Percentiles rank a stretch among this genome's conserved stretches.
These are phyloP conservation scores for Lachancea meyersii DNA, from an alignment of 805 yeast genomes.

Conservation along the genomic window DNA sequence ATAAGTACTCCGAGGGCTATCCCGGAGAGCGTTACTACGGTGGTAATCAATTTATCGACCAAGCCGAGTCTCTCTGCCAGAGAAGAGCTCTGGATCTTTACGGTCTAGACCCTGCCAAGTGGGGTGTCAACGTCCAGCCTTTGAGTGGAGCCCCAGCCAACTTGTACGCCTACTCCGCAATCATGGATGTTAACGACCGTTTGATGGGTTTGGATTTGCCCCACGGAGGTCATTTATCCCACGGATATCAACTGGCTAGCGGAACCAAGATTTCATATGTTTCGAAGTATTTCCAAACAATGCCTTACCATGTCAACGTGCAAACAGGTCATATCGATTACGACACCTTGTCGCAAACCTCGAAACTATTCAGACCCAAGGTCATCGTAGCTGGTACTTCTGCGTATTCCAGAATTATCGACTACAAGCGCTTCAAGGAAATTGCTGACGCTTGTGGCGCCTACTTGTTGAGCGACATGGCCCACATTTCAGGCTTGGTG, in stretches of 20 bases:
- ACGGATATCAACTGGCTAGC: conserved; percentile 89
- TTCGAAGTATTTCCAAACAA: conserved; percentile 92
- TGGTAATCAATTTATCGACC: conserved; percentile 92
- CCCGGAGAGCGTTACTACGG: conserved; percentile 98
- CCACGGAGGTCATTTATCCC: conserved; percentile 97
- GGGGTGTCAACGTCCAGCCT: conserved; percentile 98
- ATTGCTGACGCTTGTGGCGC: conserved; percentile 94
- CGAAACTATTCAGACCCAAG: conserved; percentile 87
- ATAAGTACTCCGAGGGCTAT: conserved; percentile 97
- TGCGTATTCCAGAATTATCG: conserved; percentile 87
- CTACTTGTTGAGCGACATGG: conserved; percentile 90
- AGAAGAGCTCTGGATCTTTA: conserved; percentile 85
- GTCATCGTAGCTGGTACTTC: conserved; percentile 95
- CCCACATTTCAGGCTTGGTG: conserved; percentile 92
- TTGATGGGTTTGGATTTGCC: conserved; percentile 97
- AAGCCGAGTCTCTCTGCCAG: conserved; percentile 85
- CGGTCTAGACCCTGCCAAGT: conserved; percentile 62
- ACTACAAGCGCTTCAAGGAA: conserved; percentile 82
- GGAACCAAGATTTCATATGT: conserved; percentile 81
- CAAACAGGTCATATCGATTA: conserved; percentile 89
- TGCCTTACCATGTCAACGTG: conserved; percentile 91
- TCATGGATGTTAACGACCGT: conserved; percentile 84
- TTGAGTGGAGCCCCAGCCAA: conserved; percentile 97
- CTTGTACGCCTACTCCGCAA: conserved; percentile 83
- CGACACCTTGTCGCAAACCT: conserved; percentile 76